These are phyloP conservation scores for Fallopia convolvulus DNA, from an alignment of 148 eudicot species.

Conservation along the genomic window DNA sequence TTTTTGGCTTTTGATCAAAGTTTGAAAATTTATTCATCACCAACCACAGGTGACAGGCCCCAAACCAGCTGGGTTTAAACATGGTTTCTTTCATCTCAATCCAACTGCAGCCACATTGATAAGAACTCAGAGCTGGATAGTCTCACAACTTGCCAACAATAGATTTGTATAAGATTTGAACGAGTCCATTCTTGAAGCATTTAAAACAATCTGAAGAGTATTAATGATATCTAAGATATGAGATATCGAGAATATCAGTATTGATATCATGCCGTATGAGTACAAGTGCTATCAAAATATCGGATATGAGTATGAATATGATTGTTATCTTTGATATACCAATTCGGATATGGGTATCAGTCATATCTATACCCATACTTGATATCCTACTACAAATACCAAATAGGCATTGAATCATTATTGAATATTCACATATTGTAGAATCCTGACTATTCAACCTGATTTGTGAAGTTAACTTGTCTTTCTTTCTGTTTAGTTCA, in stretches of 20 bases:
- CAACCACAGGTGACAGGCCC: not conserved
- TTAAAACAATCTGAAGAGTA: not conserved
- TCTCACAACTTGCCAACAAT: not conserved
- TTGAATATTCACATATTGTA: too few species aligned
- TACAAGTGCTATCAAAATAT: too few species aligned
- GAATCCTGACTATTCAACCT: too few species aligned
- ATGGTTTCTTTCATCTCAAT: not conserved
- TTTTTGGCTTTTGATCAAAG: not conserved
- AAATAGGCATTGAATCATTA: not conserved
- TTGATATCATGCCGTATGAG: too few species aligned
- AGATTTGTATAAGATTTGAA: not conserved
- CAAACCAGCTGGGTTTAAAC: not conserved
- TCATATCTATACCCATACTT: too few species aligned
- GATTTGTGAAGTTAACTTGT: not conserved
- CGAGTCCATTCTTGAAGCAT: not conserved
- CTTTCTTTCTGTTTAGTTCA: too few species aligned
- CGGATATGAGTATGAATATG: too few species aligned
- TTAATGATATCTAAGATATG: too few species aligned
- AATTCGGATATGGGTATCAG: too few species aligned
- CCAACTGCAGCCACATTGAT: not conserved
- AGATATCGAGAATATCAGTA: too few species aligned
- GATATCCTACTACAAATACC: too few species aligned
- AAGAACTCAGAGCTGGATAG: not conserved
- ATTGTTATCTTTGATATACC: too few species aligned
- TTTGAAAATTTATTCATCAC: conserved; percentile 1